Percentiles rank a stretch among this genome's conserved stretches.
phyloP scores from a whole-genome alignment of 2,329 filamentous ascomycete species.

The Fusarium domesticum region DNA sequence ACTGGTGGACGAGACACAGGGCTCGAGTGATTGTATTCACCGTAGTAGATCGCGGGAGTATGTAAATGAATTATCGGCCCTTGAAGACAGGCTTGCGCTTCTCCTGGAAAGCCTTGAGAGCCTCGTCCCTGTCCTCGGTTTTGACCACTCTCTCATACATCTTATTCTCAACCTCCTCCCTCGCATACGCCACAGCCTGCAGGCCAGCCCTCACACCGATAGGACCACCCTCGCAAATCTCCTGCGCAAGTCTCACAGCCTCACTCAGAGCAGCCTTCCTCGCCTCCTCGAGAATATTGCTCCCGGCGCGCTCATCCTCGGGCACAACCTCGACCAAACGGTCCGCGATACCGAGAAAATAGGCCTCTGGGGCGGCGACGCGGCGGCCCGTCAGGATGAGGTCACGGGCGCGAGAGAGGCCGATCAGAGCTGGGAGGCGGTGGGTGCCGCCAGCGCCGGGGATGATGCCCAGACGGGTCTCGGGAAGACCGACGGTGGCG shows the following conservation, averaged over 20 bases:
- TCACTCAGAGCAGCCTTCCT: conserved; percentile 68
- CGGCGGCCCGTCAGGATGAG: conserved; percentile 87
- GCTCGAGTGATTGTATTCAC: background rate
- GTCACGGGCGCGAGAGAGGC: conserved; percentile 77
- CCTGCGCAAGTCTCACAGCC: conserved; percentile 72
- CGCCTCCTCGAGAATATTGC: conserved; percentile 53
- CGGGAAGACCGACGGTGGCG: conserved; percentile 77
- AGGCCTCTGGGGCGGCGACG: conserved; percentile 79
- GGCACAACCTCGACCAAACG: conserved; percentile 77
- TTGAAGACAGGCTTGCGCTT: conserved; percentile 60
- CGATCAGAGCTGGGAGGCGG: conserved; percentile 78
- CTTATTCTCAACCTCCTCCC: conserved; percentile 76
- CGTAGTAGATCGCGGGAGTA: background rate
- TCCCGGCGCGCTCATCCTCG: conserved; percentile 45
- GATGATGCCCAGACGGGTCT: conserved; percentile 90
- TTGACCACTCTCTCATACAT: conserved; percentile 81
- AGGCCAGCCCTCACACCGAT: conserved; percentile 77
- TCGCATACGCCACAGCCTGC: conserved; percentile 69
- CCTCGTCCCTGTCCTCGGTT: conserved; percentile 86
- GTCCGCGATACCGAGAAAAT: conserved; percentile 87
- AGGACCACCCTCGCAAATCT: conserved; percentile 88
- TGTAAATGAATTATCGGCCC: conserved; percentile 41
- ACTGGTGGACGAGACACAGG: too few species aligned
- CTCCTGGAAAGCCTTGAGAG: conserved; percentile 74
- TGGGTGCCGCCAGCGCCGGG: conserved; percentile 93